Evolutionary conservation across 2,329 filamentous ascomycete species (phyloP).

Genomic region (Aspergillus hiratsukae): DNA sequence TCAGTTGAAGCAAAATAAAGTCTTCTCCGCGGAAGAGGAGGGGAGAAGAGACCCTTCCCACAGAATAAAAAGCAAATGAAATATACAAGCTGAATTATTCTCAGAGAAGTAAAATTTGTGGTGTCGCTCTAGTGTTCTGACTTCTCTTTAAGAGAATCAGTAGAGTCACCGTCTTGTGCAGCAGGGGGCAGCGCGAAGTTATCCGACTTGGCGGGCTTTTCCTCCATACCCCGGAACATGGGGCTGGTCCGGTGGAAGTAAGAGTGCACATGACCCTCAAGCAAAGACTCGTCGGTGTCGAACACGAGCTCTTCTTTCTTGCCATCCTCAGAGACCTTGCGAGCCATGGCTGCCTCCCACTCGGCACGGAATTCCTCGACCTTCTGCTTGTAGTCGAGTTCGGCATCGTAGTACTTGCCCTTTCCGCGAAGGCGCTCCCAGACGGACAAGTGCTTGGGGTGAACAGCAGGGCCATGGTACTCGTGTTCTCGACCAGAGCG

Average conservation of each 20-base stretch:
- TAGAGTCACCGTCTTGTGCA: slow-evolving; percentile 23
- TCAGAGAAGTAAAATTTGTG: neutral
- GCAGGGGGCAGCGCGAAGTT: slow-evolving; percentile 33
- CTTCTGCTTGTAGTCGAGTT: slow-evolving; percentile 76
- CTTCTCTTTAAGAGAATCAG: slow-evolving; percentile 22
- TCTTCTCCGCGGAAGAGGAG: neutral
- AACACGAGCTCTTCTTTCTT: slow-evolving; percentile 25
- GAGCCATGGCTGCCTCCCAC: slow-evolving; percentile 48
- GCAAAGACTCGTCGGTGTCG: slow-evolving; percentile 44
- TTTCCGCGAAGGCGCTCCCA: slow-evolving; percentile 80
- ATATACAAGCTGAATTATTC: slow-evolving; percentile 10
- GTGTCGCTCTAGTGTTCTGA: slow-evolving; percentile 1
- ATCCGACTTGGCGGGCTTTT: slow-evolving; percentile 29
- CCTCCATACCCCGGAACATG: slow-evolving; percentile 40
- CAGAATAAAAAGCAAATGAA: slow-evolving; percentile 7
- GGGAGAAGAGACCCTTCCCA: slow-evolving; percentile 1
- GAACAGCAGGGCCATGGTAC: slow-evolving; percentile 90
- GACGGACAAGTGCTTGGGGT: slow-evolving; percentile 78
- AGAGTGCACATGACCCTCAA: slow-evolving; percentile 46
- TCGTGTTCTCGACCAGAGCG: slow-evolving; percentile 70
- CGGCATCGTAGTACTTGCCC: slow-evolving; percentile 77
- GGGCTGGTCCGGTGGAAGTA: slow-evolving; percentile 52
- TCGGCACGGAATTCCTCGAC: slow-evolving; percentile 72
- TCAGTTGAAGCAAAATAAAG: slow-evolving; percentile 1
- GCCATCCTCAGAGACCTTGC: slow-evolving; percentile 49